Base-by-base conservation (phyloP, 164 flowering plant genomes). In the Euptelea pleiosperma region DNA sequence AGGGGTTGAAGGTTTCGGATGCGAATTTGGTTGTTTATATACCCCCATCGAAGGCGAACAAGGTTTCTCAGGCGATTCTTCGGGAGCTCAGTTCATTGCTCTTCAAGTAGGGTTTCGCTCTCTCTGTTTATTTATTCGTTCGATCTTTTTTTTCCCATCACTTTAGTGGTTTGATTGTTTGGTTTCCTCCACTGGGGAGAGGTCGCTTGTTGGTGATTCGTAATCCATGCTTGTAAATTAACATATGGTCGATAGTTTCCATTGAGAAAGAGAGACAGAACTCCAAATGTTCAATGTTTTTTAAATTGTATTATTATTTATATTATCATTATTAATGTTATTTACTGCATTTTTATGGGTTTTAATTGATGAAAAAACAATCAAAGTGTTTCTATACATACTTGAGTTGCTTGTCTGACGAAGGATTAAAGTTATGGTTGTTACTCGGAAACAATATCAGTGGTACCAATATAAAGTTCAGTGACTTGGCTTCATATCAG, bases 21-120 rank as follows among this genome's bases (percentile, higher is more conserved):
- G 77, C 92, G 1, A 62, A 81, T 52, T 39, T 90, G 64, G 67
- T 71, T 24, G 84, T 87, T 8, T 77, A 77, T 45, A 26, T 90
- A 6, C 90, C 83, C 58, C 98, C 98, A 7, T 86, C 96, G 6
- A 82, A 80, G 59, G 59, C 83, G n/a, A 75, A 62, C 25, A 71
- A 52, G 34, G 74, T 80, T 52, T 15, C 65, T 10, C 68, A 73
- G 28, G 82, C 91, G 0, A 64, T 91, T 30, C 73, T 65, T 15
- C 67, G 75, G 1, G 81, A 88, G 67, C 91, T 86, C 52, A 77
- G 87, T 63, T 68, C 88, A 37, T 33, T 80, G 39, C 91, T 91
- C 29, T 88, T 91, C 80, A 80, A 77, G 96, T 91, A 68, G 39
- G 69, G n/a, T n/a, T n/a, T n/a, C 16, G 31, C 12, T 34, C 24